Base-by-base conservation (phyloP, 768 basidiomycete genomes). In the Podaxis rugospora region DNA sequence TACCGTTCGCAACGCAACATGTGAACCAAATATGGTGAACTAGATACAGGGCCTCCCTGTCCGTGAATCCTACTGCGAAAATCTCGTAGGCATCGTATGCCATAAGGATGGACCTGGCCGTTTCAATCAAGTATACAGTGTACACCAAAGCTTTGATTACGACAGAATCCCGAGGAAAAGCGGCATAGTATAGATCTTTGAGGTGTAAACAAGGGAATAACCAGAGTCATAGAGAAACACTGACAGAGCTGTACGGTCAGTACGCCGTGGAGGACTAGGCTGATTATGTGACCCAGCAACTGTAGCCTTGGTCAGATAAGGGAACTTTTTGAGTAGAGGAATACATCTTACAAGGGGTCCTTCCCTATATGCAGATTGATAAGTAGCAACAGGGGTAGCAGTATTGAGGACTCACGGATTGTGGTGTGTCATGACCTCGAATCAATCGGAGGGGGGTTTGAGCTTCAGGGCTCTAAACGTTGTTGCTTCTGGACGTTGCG, bases 151-250 rank as follows among this genome's bases (percentile, higher is more conserved):
- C 4, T 49, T 62, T 57, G 36, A 46, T 53, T 13, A 23, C 18
- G 4, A 32, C 6, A 14, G 47, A 23, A 57, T 62, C 62, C 13
- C 44, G 46, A 25, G 62, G 62, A 28, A 62, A 62, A 16, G 55
- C 46, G 37, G 57, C 35, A 37, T 62, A 32, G 39, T 62, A 62
- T 4, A 57, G 36, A 57, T 52, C 62, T 62, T 49, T 36, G 11
- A 21, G 18, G 5, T 25, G n/a, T 49, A 21, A 49, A 21, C 47
- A 25, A 25, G 47, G 16, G 21, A 23, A 6, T n/a, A 42, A 42
- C 5, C 18, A 21, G 23, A 21, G n/a, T 4, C 6, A 23, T 18
- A 49, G 47, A 49, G n/a, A 49, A 49, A 13, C 18, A 21, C 47
- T 49, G 16, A 49, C 47, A 49, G 47, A 49, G 47, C 23, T 49